Conservation (phyloP, 2,329 filamentous ascomycete species). For the Trichoderma sp. region DNA sequence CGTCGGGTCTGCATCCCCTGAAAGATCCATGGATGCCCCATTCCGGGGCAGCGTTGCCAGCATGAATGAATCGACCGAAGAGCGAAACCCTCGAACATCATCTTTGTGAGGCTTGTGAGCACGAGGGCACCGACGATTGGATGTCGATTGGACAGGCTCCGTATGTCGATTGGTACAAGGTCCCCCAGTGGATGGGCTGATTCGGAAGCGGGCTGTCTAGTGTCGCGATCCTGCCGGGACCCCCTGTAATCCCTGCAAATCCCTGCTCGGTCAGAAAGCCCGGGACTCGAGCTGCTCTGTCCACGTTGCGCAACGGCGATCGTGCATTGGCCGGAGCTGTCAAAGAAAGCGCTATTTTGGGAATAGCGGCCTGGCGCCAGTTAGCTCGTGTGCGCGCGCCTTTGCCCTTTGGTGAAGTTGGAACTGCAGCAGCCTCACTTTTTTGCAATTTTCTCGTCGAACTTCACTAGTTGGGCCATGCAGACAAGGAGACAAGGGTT, state of each 20-base stretch:
- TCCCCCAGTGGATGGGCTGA: not conserved
- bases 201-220: conserved; percentile 13
- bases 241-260: not conserved
- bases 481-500: not conserved
- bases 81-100: not conserved
- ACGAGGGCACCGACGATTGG: conserved; percentile 12
- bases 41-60: not conserved
- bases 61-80: conserved; percentile 3
- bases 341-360: conserved; percentile 5
- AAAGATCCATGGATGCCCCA: not conserved
- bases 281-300: not conserved
- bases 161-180: not conserved
- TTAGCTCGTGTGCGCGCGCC: not conserved
- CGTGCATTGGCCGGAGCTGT: conserved; percentile 12
- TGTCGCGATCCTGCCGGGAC: conserved; percentile 5
- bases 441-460: not conserved
- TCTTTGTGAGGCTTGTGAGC: not conserved
- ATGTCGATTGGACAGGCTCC: too few species aligned
- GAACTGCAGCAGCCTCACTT: conserved; percentile 8
- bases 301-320: conserved; percentile 10
- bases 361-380: not conserved
- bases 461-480: not conserved
- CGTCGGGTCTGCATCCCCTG: not conserved
- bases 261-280: not conserved
- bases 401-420: not conserved